Evolutionary conservation across 306 rosid genomes (phyloP).

Genomic region (Ormosia emarginata): DNA sequence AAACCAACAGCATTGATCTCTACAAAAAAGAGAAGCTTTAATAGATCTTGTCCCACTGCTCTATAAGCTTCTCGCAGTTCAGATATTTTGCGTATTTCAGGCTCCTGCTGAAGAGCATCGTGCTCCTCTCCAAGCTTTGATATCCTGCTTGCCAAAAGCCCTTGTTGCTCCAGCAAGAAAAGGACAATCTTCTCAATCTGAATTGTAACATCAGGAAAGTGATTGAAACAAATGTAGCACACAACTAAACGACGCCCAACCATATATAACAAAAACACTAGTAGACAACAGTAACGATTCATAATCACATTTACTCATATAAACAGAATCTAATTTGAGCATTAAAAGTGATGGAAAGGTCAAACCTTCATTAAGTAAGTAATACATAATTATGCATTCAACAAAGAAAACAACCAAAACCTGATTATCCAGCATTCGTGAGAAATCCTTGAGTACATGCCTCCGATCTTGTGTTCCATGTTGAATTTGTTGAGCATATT

Average conservation of each 20-base stretch:
- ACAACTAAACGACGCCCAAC: not conserved
- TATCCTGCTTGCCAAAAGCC: conserved; percentile 87
- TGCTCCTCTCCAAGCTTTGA: conserved; percentile 66
- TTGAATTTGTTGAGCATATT: conserved; percentile 83
- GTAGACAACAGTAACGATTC: not conserved
- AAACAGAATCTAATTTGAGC: not conserved
- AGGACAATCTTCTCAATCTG: conserved; percentile 97
- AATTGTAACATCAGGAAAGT: conserved; percentile 16
- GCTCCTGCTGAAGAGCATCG: conserved; percentile 66
- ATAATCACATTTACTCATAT: not conserved
- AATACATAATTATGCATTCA: not conserved
- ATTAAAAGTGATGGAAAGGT: not conserved
- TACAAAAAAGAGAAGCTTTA: conserved; percentile 81
- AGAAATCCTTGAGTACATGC: conserved; percentile 94
- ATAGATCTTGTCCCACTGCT: conserved; percentile 75
- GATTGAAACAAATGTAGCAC: conserved; percentile 12
- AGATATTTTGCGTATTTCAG: conserved; percentile 67
- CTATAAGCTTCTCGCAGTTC: conserved; percentile 80
- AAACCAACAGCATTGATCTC: conserved; percentile 95
- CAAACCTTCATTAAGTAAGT: not conserved
- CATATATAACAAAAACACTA: not conserved
- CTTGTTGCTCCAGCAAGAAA: conserved; percentile 98
- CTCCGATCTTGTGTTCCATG: conserved; percentile 74
- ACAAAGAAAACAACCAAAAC: conserved; percentile 30
- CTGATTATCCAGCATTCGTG: conserved; percentile 95